Evolutionary conservation across 2,329 filamentous ascomycete genomes (phyloP), one percentile per base, ranked within the genome.

Genomic region (Ophiostoma sp.): DNA sequence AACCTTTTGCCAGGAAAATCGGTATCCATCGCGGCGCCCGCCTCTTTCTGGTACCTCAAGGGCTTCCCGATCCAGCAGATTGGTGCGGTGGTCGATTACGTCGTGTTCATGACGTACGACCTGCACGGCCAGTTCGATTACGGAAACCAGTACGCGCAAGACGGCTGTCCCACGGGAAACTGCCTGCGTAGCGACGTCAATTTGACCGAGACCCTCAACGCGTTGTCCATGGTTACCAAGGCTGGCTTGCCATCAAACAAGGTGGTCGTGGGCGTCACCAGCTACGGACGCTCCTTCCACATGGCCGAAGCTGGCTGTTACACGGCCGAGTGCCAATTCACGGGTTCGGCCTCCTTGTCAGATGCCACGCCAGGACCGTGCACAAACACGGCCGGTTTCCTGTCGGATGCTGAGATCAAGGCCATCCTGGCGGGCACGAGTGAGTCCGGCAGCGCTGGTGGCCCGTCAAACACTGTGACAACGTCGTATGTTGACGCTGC

Each of bases 81-180:
- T 0, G 59, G 50, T 25, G 25, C 75, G 0, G 74, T 78, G 0
- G 75, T 81, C 6, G 79, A 81, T 72, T 82, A 81, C 70, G 77
- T 81, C n/a, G 76, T 81, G 5, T 81, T 75, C 59, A 79, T 82
- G 79, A 80, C 74, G 71, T 82, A 82, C 33, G 80, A 82, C 69
- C 74, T 82, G 3, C 75, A 84, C 72, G 82, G 82, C 1, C 81
- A 84, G 72, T 84, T 81, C 81, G 82, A 83, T 72, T 78, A 77
- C 22, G 78, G 75, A 48, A 76, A 66, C 61, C 19, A 45, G 6
- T 72, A n/a, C 2, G 15, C 68, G 19, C 48, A 52, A 19, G 7
- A 3, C 2, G 81, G 80, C 11, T 84, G 82, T 70, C 36, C 63
- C 1, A 64, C 36, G 0, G 78, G 80, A 4, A 79, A 78, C 72